Evolutionary conservation across 2,329 filamentous ascomycete species (phyloP), one percentile per base, ranked within the genome.

Genomic region (Beauveria brongniartii): DNA sequence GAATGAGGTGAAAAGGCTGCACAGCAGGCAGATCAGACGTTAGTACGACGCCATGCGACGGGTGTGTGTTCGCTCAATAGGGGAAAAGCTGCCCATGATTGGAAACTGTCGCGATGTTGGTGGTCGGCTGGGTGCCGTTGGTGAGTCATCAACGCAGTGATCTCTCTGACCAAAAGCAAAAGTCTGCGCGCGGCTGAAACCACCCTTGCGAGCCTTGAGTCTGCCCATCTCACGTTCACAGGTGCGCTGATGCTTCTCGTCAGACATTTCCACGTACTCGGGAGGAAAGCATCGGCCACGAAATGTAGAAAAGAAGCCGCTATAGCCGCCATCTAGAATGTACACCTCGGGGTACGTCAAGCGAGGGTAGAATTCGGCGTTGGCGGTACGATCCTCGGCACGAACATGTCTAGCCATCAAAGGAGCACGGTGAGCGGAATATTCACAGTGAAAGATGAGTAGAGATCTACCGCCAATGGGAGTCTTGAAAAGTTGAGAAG

Each of bases 341-440:
- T 99, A 99, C 65, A 97, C 87, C 73, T 99, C 94, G 2, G 94
- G 94, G 70, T 96, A 99, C n/a, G 88, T 92, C 63, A 99, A 84
- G 63, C 82, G 83, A 20, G 94, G 94, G 71, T 97, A 99, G 66
- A 83, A 82, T 73, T 94, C 91, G 59, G 86, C 85, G 74, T 99
- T 99, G 70, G 86, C 81, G 43, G 86, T 85, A 63, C 94, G 91
- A 74, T 99, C 94, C 71, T 91, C 87, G 63, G 91, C 88, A 66
- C 94, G 92, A 64, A 99, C 86, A 73, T 92, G 91, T 69, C 94
- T 92, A 55, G 94, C 94, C 89, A 97, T 97, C 65, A 96, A 87
- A 52, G 94, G 94, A 51, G 94, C 94, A 64, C 94, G 90, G 73
- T 97, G 93, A 44, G 91, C 93, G 40, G 94, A 97, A 76, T 97